Base-by-base conservation (phyloP, 169 alveolate genomes). In the Cystoisospora suis region DNA sequence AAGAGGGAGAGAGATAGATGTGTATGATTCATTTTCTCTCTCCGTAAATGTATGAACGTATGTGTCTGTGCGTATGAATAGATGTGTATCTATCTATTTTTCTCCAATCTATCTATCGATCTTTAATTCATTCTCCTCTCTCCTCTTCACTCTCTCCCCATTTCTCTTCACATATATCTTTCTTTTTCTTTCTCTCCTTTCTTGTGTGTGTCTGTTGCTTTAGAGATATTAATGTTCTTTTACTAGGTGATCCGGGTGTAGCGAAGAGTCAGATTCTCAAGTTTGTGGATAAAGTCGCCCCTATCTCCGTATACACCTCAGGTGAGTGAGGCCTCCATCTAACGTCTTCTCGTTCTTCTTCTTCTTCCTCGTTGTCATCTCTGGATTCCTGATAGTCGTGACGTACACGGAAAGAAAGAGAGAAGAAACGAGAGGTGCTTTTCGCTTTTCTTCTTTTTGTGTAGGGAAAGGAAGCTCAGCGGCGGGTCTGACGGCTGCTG, bases 401-500 rank as follows among this genome's bases (percentile, higher is more conserved):
- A 53, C 61, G 61, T 9, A 53, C n/a, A 53, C n/a, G 20, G n/a
- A 9, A 20, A 12, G 61, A 15, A 9, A 20, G n/a, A 53, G 65
- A 9, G 65, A n/a, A n/a, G n/a, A n/a, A n/a, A n/a, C n/a, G n/a
- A n/a, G n/a, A n/a, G n/a, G n/a, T n/a, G n/a, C n/a, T n/a, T 5
- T 12, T n/a, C 77, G n/a, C 77, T 27, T 65, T n/a, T 61, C 7
- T 38, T 29, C 3, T 36, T 17, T 34, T 7, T 34, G n/a, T 42
- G 45, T 69, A 86, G 99, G 99, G 15, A 99, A 99, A 94, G 99
- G 99, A 17, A 97, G 99, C 88, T 96, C 99, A 86, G 99, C 99
- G 20, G 99, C 99, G 29, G 99, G 99, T 90, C 96, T 99, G 42
- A 99, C 99, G 3, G 99, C 99, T 3, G 98, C 99, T 61, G 98